Evolutionary conservation across 495 filamentous ascomycete species (phyloP).

Genomic region (Aspergillus biplanus): DNA sequence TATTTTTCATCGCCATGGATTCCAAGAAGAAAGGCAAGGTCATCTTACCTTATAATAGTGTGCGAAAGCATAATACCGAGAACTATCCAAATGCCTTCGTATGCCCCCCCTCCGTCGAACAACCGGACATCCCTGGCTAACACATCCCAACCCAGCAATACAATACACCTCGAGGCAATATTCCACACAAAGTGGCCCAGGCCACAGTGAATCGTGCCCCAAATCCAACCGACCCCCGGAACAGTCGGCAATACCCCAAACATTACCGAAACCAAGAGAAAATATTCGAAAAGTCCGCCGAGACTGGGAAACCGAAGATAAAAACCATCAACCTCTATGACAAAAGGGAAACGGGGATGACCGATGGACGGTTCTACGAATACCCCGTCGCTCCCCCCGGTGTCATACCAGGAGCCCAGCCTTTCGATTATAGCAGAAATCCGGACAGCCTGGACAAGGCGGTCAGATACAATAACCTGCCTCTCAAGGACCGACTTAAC

Average conservation of each 20-base stretch:
- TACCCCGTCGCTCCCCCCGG: neutral
- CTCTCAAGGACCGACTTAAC: neutral
- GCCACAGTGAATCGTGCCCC: no score
- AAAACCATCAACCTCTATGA: no score
- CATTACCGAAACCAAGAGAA: no score
- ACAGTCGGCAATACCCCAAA: no score
- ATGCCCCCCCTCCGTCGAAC: no score
- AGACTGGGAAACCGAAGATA: neutral
- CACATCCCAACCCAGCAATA: no score
- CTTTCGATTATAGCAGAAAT: neutral
- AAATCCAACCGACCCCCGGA: no score
- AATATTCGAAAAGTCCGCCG: no score
- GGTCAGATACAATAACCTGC: neutral
- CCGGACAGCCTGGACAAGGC: neutral
- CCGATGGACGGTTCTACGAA: neutral
- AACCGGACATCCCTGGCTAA: no score
- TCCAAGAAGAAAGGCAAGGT: neutral
- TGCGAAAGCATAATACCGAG: neutral
- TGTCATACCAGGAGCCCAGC: neutral
- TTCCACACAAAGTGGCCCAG: no score
- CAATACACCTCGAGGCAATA: no score
- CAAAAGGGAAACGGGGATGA: neutral
- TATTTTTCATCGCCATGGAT: neutral
- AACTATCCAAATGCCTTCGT: neutral
- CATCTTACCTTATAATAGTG: neutral